Percentiles rank a stretch among this genome's conserved stretches.
Conservation (phyloP, 164 flowering plant genomes). For the Magnolia sinica region DNA sequence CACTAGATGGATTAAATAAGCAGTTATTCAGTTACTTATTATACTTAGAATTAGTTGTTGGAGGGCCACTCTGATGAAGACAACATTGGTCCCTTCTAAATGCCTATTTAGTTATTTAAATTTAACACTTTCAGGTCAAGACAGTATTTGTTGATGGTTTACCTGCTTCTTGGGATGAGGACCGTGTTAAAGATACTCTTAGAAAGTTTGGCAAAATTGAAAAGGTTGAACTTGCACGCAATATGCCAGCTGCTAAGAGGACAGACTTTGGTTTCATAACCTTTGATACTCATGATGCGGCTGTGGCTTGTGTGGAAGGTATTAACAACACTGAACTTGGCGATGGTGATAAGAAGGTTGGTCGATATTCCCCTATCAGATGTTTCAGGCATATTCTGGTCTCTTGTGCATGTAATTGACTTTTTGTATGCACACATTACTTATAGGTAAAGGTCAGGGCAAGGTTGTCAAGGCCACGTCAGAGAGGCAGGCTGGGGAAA, state of each 20-base stretch:
- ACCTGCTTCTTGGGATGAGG: slow-evolving; percentile 95
- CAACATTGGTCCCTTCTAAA: no score
- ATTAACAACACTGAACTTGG: slow-evolving; percentile 88
- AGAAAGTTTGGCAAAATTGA: slow-evolving; percentile 75
- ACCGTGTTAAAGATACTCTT: slow-evolving; percentile 59
- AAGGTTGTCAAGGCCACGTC: slow-evolving; percentile 86
- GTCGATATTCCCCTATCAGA: background rate
- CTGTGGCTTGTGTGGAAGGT: slow-evolving; percentile 83
- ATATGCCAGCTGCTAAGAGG: slow-evolving; percentile 92
- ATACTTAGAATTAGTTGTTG: no score
- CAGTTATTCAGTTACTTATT: no score
- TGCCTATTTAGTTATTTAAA: no score
- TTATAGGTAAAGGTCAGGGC: slow-evolving; percentile 90
- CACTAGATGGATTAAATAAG: no score
- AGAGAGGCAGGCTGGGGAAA: slow-evolving; percentile 55
- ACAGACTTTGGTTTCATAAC: slow-evolving; percentile 95
- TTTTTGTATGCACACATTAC: background rate
- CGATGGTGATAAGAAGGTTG: slow-evolving; percentile 81
- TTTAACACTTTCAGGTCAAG: slow-evolving; percentile 55
- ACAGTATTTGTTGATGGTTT: slow-evolving; percentile 90
- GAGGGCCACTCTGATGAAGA: no score
- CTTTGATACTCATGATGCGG: slow-evolving; percentile 82
- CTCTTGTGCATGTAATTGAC: background rate
- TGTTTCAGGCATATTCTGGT: background rate
- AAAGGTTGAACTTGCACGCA: slow-evolving; percentile 90